These are phyloP conservation scores for Scheffersomyces ergatensis DNA, from an alignment of 805 yeast species.

Conservation along the genomic window DNA sequence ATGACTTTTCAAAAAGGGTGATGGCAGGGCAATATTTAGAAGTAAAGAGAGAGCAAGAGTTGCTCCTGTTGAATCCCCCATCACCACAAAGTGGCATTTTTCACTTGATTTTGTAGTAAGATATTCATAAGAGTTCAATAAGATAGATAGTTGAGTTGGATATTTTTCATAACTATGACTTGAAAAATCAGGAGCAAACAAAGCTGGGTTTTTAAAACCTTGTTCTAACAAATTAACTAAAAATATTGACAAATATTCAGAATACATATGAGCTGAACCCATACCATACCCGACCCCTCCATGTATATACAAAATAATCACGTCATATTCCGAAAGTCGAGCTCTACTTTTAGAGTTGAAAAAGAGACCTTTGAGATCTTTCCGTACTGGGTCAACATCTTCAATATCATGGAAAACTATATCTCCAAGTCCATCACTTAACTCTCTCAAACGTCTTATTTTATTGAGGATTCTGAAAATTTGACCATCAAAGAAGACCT, in stretches of 20 bases:
- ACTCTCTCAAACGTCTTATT: constrained; percentile 26
- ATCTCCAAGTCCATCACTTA: constrained; percentile 32
- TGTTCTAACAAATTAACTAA: constrained; percentile 41
- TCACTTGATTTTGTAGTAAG: neutral
- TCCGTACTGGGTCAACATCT: neutral
- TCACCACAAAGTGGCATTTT: constrained; percentile 19
- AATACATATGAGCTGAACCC: constrained; percentile 39
- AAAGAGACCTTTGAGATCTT: constrained; percentile 23
- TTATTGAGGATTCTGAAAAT: constrained; percentile 29
- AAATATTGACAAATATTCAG: constrained; percentile 43
- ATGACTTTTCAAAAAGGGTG: constrained; percentile 5
- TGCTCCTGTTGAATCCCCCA: constrained; percentile 53
- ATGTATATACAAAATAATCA: constrained; percentile 43
- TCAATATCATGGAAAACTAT: constrained; percentile 13
- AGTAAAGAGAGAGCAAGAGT: constrained; percentile 36
- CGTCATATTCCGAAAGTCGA: constrained; percentile 24
- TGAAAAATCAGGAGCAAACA: constrained; percentile 24
- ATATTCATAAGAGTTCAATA: constrained; percentile 9
- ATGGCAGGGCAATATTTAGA: constrained; percentile 28
- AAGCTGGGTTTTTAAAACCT: constrained; percentile 49
- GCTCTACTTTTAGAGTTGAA: constrained; percentile 25
- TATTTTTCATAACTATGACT: constrained; percentile 5
- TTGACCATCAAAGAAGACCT: constrained; percentile 10
- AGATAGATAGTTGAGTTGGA: constrained; percentile 19
- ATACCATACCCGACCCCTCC: constrained; percentile 30